These are phyloP conservation scores for Candida anglica DNA, from an alignment of 805 yeast species.

Conservation along the genomic window DNA sequence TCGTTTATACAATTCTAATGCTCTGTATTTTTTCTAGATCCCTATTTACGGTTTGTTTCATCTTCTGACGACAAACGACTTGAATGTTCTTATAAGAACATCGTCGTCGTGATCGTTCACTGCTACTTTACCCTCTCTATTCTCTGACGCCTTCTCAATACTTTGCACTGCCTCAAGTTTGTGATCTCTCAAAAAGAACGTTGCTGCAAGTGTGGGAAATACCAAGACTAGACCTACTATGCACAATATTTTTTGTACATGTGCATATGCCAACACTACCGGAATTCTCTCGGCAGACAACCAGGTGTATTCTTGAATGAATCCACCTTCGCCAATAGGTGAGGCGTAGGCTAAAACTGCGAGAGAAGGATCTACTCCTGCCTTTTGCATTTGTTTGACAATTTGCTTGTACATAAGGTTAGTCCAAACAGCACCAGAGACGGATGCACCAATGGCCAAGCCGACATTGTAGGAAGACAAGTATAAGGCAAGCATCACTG, in stretches of 20 bases:
- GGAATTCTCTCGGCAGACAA: conserved; percentile 56
- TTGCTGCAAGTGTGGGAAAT: conserved; percentile 21
- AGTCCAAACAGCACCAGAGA: conserved; percentile 20
- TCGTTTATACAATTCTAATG: no score
- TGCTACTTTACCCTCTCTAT: conserved; percentile 14
- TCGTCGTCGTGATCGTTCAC: conserved; percentile 24
- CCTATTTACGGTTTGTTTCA: no score
- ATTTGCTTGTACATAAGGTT: conserved; percentile 7
- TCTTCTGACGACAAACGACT: not conserved
- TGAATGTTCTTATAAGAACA: not conserved
- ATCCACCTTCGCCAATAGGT: conserved; percentile 52
- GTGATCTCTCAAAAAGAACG: conserved; percentile 48
- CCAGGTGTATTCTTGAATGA: conserved; percentile 46
- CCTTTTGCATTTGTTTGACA: not conserved
- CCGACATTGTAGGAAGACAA: conserved; percentile 14
- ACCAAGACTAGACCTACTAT: conserved; percentile 36
- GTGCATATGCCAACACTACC: conserved; percentile 51
- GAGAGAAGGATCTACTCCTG: conserved; percentile 25
- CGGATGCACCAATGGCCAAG: conserved; percentile 14
- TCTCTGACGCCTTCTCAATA: conserved; percentile 9
- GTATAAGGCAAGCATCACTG: conserved; percentile 11
- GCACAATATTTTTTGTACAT: conserved; percentile 52
- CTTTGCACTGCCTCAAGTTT: conserved; percentile 20
- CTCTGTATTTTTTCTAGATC: no score
- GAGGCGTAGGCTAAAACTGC: conserved; percentile 45